Base-by-base conservation (phyloP, 2,329 filamentous ascomycete species). In the Cytospora mali region DNA sequence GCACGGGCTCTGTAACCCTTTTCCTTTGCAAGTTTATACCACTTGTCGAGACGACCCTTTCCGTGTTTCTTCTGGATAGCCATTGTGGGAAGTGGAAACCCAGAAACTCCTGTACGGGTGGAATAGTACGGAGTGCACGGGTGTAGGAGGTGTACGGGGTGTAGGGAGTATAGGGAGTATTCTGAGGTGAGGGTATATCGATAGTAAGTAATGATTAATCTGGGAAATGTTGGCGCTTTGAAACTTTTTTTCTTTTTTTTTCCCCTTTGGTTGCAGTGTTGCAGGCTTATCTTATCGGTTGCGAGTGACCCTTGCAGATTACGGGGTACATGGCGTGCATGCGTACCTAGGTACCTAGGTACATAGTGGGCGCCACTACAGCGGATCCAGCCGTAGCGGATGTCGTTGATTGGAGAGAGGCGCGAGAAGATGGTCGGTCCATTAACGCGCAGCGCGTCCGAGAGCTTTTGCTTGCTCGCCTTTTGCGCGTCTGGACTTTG, bases 41-140 rank as follows among this genome's bases (percentile, higher is more conserved):
- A 98, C 79, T 98, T 97, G 79, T 99, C 95, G 72, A 97, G 84
- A 86, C 94, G 93, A 77, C 94, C 94, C 81, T 98, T 98, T 80
- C 93, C 94, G 80, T 97, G 91, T 85, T 98, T 98, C 85, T 98
- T 97, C 75, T 98, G 92, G 72, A 98, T 94, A 73, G 92, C 93
- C 95, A 98, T 98, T 62, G 68, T 71, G 64, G 66, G 29, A 53
- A 49, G 33, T 35, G 52, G 31, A 18, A 55, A 25, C 23, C 48
- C 31, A 11, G 27, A 28, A 13, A 28, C 50, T 50, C 27, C 50
- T 48, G 27, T 31, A 18, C 27, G 29, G 14, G 21, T 46, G 25
- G 21, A 10, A 27, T 42, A 54, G 29, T 33, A 49, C n/a, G 58
- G 35, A 54, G 50, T 35, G 11, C 23, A 18, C 29, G n/a, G n/a